These are phyloP conservation scores for Xerocomellus dryophilus DNA, from an alignment of 768 basidiomycete genomes.

Conservation along the genomic window DNA sequence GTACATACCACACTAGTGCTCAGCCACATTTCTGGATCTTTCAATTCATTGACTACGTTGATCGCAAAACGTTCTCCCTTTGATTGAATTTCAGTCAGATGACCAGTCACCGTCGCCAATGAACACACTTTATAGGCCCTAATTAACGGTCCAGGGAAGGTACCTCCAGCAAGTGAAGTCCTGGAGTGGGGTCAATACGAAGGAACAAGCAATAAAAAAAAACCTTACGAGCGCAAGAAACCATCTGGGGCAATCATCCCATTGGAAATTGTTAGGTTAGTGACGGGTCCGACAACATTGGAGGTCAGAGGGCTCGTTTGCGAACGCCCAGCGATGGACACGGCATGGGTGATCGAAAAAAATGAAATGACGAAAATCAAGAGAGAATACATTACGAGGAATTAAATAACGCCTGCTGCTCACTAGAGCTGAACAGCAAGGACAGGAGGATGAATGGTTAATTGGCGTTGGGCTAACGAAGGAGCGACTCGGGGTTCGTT, in stretches of 20 bases:
- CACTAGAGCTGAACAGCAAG: neutral
- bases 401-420: neutral
- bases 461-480: neutral
- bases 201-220: neutral
- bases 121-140: conserved; percentile 30
- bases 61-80: conserved; percentile 42
- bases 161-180: conserved; percentile 38
- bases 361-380: conserved; percentile 4
- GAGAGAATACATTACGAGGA: conserved; percentile 10
- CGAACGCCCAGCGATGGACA: conserved; percentile 17
- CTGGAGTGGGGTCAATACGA: conserved; percentile 4
- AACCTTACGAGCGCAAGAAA: conserved; percentile 41
- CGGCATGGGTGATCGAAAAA: conserved; percentile 13
- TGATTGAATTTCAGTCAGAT: neutral
- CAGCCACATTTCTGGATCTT: conserved; percentile 46
- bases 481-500: neutral
- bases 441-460: neutral
- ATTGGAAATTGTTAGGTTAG: conserved; percentile 40
- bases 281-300: conserved; percentile 12
- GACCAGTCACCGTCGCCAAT: neutral
- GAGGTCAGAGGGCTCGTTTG: neutral
- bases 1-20: conserved; percentile 45
- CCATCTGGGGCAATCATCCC: conserved; percentile 47
- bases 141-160: conserved; percentile 48
- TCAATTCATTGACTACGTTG: conserved; percentile 46